A percentile compares a stretch with the other conserved stretches of the same genome.
phyloP scores from a whole-genome alignment of 768 basidiomycete genomes.

The Kwoniella europaea region DNA sequence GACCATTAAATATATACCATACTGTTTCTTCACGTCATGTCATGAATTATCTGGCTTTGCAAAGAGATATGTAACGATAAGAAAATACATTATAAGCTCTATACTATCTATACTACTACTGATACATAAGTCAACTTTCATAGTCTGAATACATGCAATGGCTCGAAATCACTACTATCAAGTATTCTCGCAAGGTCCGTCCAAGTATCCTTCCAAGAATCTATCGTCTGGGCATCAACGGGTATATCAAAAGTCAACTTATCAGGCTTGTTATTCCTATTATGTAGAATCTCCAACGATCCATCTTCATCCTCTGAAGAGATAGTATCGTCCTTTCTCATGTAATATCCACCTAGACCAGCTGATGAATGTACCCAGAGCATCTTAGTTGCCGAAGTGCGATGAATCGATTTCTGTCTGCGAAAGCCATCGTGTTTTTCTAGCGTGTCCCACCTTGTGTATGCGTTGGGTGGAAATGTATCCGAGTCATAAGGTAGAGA shows the following conservation, averaged over 20 bases:
- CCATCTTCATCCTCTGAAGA: neutral
- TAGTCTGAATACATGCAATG: neutral
- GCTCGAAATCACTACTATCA: neutral
- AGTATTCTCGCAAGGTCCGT: neutral
- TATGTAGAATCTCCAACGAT: neutral
- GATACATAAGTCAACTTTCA: neutral
- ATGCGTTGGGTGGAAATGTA: constrained; percentile 8
- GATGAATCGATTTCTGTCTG: constrained; percentile 16
- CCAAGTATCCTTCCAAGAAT: constrained; percentile 3
- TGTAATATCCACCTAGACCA: constrained; percentile 7
- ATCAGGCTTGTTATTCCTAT: neutral
- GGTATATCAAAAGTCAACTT: constrained; percentile 1
- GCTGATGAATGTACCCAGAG: constrained; percentile 14
- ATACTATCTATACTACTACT: neutral
- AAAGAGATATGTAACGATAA: neutral
- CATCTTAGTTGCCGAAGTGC: constrained; percentile 3
- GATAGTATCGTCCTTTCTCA: constrained; percentile 6
- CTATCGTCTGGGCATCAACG: neutral
- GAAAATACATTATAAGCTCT: neutral
- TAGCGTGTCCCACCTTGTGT: constrained; percentile 11
- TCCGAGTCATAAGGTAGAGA: neutral
- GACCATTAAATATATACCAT: neutral
- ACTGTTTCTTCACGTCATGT: neutral
- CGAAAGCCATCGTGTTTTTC: constrained; percentile 9
- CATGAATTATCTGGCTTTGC: neutral